Evolutionary conservation across 2,329 filamentous ascomycete species (phyloP).

Genomic region (Diplodia seriata): DNA sequence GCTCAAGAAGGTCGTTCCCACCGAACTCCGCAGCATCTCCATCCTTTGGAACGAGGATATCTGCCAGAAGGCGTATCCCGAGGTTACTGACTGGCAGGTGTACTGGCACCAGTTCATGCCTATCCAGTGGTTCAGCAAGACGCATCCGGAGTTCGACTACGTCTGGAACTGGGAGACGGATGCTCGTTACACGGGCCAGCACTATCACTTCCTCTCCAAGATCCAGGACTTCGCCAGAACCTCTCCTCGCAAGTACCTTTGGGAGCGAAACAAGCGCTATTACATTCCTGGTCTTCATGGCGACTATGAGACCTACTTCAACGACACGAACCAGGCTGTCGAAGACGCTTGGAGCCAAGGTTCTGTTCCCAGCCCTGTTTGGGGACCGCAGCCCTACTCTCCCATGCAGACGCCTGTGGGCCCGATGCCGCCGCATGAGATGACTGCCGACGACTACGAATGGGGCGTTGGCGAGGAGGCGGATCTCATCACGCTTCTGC

Average conservation of each 20-base stretch:
- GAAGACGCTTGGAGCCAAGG: conserved; percentile 48
- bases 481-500: conserved; percentile 89
- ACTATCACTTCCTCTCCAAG: conserved; percentile 78
- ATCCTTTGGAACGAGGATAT: conserved; percentile 73
- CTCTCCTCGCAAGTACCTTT: conserved; percentile 64
- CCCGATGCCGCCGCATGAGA: conserved; percentile 71
- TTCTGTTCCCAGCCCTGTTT: conserved; percentile 66
- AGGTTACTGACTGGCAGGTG: conserved; percentile 57
- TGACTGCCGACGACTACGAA: conserved; percentile 79
- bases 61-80: conserved; percentile 56
- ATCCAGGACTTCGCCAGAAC: conserved; percentile 61
- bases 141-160: conserved; percentile 79
- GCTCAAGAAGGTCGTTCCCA: conserved; percentile 68
- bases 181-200: conserved; percentile 77
- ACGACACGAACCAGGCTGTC: conserved; percentile 52
- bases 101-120: conserved; percentile 71
- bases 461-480: conserved; percentile 93
- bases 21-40: conserved; percentile 73
- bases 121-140: conserved; percentile 76
- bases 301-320: conserved; percentile 55
- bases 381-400: conserved; percentile 78
- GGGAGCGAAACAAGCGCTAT: conserved; percentile 64
- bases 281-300: conserved; percentile 62
- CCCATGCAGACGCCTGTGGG: conserved; percentile 80
- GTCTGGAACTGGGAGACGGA: conserved; percentile 90